phyloP scores from a whole-genome alignment of 2,329 filamentous ascomycete genomes.

The Blumeria hordei region DNA sequence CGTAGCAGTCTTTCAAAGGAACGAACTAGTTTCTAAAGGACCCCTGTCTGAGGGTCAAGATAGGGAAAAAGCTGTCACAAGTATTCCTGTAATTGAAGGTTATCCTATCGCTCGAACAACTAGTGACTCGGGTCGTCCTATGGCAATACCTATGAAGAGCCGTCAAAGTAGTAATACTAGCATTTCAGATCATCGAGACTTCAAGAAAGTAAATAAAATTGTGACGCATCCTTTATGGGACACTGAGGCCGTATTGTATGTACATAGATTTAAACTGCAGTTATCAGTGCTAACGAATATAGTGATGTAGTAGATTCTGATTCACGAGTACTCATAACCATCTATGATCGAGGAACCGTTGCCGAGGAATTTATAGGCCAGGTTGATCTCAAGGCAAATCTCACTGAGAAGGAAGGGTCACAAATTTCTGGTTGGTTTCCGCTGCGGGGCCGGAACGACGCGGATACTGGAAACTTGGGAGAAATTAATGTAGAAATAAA shows the following conservation, averaged over 20 bases:
- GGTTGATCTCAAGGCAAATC: constrained; percentile 52
- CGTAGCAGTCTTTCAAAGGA: constrained; percentile 88
- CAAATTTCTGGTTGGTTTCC: constrained; percentile 68
- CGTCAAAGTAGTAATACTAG: constrained; percentile 93
- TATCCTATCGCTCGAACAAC: constrained; percentile 43
- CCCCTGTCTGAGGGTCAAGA: constrained; percentile 37
- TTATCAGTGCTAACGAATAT: constrained; percentile 6
- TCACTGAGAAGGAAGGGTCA: constrained; percentile 39
- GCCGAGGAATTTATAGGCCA: constrained; percentile 85
- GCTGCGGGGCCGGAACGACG: constrained; percentile 51
- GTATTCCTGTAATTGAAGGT: constrained; percentile 28
- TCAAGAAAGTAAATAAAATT: constrained; percentile 30
- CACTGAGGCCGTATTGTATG: constrained; percentile 85
- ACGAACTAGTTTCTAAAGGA: constrained; percentile 81
- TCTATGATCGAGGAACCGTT: constrained; percentile 62
- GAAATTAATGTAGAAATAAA: constrained; percentile 72
- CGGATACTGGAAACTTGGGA: constrained; percentile 50
- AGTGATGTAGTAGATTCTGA: constrained; percentile 88
- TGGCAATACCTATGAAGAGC: constrained; percentile 88
- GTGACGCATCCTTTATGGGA: constrained; percentile 85
- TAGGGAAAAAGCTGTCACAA: constrained; percentile 33
- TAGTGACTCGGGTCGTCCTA: constrained; percentile 60
- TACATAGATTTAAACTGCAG: constrained; percentile 7
- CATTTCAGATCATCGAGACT: constrained; percentile 36
- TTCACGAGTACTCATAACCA: constrained; percentile 73